Evolutionary conservation across 352 stramenopile genomes (phyloP), one percentile per base, ranked within the genome.

Genomic region (Globisporangium orthogonon): DNA sequence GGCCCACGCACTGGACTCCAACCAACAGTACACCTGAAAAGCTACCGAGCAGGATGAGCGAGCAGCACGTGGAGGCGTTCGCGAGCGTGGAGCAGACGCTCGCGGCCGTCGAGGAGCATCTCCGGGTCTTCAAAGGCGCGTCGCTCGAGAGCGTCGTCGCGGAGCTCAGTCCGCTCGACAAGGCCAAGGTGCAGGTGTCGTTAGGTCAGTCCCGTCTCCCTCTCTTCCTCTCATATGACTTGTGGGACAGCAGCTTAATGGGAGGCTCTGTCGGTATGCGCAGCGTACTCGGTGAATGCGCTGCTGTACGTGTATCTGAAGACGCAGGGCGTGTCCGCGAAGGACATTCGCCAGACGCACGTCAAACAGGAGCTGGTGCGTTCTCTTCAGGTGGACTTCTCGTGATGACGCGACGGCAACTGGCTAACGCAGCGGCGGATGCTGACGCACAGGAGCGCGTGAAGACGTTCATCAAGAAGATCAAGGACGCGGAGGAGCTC

Each of bases 401-500:
- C 35, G 9, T 13, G 9, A 17, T 39, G 29, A 23, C 3, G 7
- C 29, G 13, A 3, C 31, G 14, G 50, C 6, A 39, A n/a, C 1
- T 47, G 10, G 23, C 23, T 23, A 23, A 29, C 29, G 10, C 11
- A 29, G 14, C 23, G 51, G 37, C 48, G 43, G 29, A 37, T 50
- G 15, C 37, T 17, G 37, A 4, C 4, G 5, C 11, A 14, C 43
- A 90, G 80, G 86, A 95, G 45, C 86, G 86, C 35, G 86, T 95
- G 43, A 94, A 95, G 67, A 58, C 67, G 14, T 95, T 94, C 56
- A 82, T 95, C 49, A 89, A 94, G 69, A 94, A 91, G 58, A 95
- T 95, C 60, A 95, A 91, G 58, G 84, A 91, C 58, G 73, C 83
- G n/a, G 83, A 95, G 56, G 83, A 91, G 59, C 64, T 91, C 35